A percentile compares a stretch with the other conserved stretches of the same genome.
Evolutionary conservation across 768 basidiomycete genomes (phyloP).

Genomic region (Nidula microcarpa): DNA sequence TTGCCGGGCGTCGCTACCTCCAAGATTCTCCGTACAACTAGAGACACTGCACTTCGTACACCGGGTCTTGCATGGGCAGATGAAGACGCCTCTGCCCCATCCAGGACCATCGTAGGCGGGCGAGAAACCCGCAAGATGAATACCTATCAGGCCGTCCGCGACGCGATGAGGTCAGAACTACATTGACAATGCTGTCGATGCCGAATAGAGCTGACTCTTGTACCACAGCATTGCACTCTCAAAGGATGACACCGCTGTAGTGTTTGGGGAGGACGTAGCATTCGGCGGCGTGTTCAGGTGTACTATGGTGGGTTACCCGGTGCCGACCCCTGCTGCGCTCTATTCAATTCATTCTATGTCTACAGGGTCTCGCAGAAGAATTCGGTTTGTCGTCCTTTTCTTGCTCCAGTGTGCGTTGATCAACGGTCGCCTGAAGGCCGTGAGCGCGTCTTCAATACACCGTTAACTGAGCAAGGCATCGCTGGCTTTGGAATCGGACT

Average conservation of each 20-base stretch:
- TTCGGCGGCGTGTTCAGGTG: constrained; percentile 96
- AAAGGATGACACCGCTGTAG: constrained; percentile 83
- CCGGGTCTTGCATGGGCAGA: constrained; percentile 73
- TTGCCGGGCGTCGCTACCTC: constrained; percentile 71
- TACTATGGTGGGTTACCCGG: constrained; percentile 62
- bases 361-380: constrained; percentile 85
- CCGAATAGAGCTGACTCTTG: no score
- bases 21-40: constrained; percentile 55
- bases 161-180: constrained; percentile 69
- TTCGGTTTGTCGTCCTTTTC: constrained; percentile 55
- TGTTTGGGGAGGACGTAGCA: constrained; percentile 90
- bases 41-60: constrained; percentile 69
- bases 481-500: constrained; percentile 93
- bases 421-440: constrained; percentile 44
- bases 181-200: no score
- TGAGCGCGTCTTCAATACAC: constrained; percentile 95
- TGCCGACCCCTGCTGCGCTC: neutral
- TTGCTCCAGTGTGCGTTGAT: constrained; percentile 3
- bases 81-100: constrained; percentile 41
- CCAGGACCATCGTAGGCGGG: constrained; percentile 56
- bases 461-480: constrained; percentile 89
- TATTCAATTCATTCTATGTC: neutral
- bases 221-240: constrained; percentile 65
- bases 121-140: constrained; percentile 95
- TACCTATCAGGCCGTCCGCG: constrained; percentile 87